Evolutionary conservation across 129 eudicot species (phyloP).

Genomic region (Lactuca saligna): DNA sequence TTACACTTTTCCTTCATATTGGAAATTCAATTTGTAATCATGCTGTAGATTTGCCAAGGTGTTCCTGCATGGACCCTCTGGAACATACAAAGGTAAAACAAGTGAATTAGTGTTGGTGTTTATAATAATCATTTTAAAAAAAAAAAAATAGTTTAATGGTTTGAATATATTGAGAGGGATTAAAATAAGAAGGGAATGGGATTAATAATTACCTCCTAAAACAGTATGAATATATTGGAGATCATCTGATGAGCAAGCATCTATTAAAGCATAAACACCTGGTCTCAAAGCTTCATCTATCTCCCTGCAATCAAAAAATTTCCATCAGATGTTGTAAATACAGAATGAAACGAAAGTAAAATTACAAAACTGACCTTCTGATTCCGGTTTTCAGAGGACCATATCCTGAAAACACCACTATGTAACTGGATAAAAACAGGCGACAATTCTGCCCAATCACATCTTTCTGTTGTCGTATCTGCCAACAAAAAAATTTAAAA

Average conservation of each 20-base stretch:
- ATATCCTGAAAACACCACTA: constrained; percentile 70
- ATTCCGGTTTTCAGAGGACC: constrained; percentile 76
- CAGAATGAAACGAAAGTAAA: not conserved
- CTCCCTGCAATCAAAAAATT: constrained; percentile 54
- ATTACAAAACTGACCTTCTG: constrained; percentile 49
- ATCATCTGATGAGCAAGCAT: constrained; percentile 84
- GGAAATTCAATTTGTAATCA: constrained; percentile 74
- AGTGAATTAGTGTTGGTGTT: not conserved
- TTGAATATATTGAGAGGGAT: not conserved
- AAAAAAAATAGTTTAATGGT: too few relatives aligned
- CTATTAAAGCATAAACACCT: constrained; percentile 85
- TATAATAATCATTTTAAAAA: not conserved
- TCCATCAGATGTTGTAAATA: not conserved
- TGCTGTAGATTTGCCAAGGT: constrained; percentile 69
- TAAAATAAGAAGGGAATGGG: not conserved
- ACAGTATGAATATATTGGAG: constrained; percentile 81
- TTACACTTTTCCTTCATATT: constrained; percentile 90
- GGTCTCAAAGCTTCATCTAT: constrained; percentile 90
- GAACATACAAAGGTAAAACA: constrained; percentile 1
- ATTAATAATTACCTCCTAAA: constrained; percentile 65
- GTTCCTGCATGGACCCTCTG: constrained; percentile 98
- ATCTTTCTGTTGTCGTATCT: constrained; percentile 91
- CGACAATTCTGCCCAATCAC: constrained; percentile 50
- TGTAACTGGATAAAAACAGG: constrained; percentile 66
- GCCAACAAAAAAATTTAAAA: constrained; percentile 16